Evolutionary conservation across 495 filamentous ascomycete species (phyloP).

Genomic region (Aspergillus nanangensis): DNA sequence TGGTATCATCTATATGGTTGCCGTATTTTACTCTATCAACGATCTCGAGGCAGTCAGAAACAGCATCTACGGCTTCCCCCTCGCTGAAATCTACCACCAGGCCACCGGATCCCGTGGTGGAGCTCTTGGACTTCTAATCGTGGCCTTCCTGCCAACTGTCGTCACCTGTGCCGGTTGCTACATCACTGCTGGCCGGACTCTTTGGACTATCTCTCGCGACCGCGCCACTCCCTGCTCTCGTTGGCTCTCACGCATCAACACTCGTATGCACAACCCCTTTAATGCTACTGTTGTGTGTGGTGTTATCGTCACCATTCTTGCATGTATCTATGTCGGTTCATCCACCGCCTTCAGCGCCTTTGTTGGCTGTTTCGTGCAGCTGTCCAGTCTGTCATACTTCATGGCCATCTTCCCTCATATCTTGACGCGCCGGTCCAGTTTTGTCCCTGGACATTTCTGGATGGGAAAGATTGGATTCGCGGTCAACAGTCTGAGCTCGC

Average conservation of each 20-base stretch:
- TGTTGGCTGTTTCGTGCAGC: conserved; percentile 65
- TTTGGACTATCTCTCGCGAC: conserved; percentile 79
- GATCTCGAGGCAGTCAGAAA: conserved; percentile 30
- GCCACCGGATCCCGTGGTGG: conserved; percentile 66
- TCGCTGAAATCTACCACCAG: conserved; percentile 74
- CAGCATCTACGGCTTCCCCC: conserved; percentile 59
- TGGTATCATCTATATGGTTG: conserved; percentile 45
- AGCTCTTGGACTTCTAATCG: conserved; percentile 52
- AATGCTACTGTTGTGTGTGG: conserved; percentile 62
- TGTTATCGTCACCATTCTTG: conserved; percentile 58
- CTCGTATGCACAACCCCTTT: conserved; percentile 57
- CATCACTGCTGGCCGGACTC: conserved; percentile 68
- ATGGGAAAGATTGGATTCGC: conserved; percentile 58
- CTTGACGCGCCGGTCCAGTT: conserved; percentile 56
- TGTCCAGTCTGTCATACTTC: conserved; percentile 68
- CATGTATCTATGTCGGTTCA: conserved; percentile 70
- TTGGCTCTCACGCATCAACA: conserved; percentile 36
- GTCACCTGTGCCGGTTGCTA: conserved; percentile 64
- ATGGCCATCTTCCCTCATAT: conserved; percentile 73
- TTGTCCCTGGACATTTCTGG: conserved; percentile 64
- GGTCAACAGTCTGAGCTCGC: conserved; percentile 54
- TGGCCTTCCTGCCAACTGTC: conserved; percentile 60
- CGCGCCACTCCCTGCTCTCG: conserved; percentile 43
- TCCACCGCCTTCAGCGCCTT: conserved; percentile 72
- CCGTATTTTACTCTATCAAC: conserved; percentile 49